These are phyloP conservation scores for Obelidium mucronatum DNA, from an alignment of 192 early-diverging fungal genomes.

Conservation along the genomic window DNA sequence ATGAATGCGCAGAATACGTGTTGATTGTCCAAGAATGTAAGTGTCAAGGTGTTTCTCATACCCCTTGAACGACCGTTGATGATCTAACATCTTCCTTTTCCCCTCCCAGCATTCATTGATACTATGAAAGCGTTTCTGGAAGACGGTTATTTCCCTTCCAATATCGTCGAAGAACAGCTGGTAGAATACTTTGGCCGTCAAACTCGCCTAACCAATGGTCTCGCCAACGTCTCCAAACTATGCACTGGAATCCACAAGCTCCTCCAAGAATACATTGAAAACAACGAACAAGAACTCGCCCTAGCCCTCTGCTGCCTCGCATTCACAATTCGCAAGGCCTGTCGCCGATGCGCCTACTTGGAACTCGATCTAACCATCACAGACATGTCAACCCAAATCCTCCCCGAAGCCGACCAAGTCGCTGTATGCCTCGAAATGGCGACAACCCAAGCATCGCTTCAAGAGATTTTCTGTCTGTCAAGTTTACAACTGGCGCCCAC, in stretches of 20 bases:
- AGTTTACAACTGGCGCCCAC: slow-evolving; percentile 36
- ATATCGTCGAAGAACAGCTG: slow-evolving; percentile 31
- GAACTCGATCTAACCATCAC: slow-evolving; percentile 41
- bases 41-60: slow-evolving; percentile 14
- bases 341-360: slow-evolving; percentile 45
- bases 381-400: slow-evolving; percentile 49
- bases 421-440: slow-evolving; percentile 54
- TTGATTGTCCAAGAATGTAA: slow-evolving; percentile 33
- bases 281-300: neutral
- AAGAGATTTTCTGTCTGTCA: slow-evolving; percentile 41
- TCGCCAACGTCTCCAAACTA: neutral
- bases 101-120: slow-evolving; percentile 13
- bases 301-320: neutral
- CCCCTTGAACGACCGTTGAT: neutral
- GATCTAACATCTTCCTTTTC: neutral
- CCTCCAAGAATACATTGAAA: neutral
- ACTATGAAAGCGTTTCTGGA: slow-evolving; percentile 18
- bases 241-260: neutral
- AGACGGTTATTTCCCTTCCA: slow-evolving; percentile 34
- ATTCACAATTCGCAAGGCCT: slow-evolving; percentile 44
- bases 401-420: slow-evolving; percentile 53
- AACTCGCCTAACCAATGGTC: neutral
- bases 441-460: slow-evolving; percentile 48
- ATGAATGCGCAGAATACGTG: slow-evolving; percentile 25
- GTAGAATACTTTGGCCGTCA: neutral